phyloP scores from a whole-genome alignment of 1,284 basidiomycete species.

The Tilletia walkeri region DNA sequence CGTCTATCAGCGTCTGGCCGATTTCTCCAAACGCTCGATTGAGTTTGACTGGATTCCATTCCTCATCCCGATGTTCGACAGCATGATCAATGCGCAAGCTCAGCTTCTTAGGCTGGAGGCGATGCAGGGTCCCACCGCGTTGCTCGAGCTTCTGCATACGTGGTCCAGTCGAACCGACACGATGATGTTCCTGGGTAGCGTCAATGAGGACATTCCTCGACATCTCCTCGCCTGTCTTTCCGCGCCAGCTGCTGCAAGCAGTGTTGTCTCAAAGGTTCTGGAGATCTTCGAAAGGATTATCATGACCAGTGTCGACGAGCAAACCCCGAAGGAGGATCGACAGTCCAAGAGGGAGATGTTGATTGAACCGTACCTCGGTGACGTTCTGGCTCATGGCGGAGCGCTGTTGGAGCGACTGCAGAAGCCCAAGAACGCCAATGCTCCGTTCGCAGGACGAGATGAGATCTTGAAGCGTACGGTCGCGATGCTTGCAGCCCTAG shows the following conservation, averaged over 20 bases:
- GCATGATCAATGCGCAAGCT: slow-evolving; percentile 80
- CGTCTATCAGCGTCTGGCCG: slow-evolving; percentile 62
- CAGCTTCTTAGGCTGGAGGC: slow-evolving; percentile 76
- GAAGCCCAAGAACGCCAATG: slow-evolving; percentile 16
- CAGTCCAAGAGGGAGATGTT: slow-evolving; percentile 58
- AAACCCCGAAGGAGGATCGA: slow-evolving; percentile 29
- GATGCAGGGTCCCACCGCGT: slow-evolving; percentile 83
- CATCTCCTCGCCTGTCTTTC: slow-evolving; percentile 78
- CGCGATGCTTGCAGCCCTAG: slow-evolving; percentile 73
- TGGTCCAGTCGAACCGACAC: slow-evolving; percentile 71
- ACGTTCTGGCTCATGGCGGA: slow-evolving; percentile 73
- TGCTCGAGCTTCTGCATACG: slow-evolving; percentile 79
- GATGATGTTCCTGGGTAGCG: slow-evolving; percentile 65
- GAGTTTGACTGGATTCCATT: slow-evolving; percentile 75
- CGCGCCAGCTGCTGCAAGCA: slow-evolving; percentile 80
- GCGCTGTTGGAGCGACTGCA: slow-evolving; percentile 35
- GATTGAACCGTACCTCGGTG: slow-evolving; percentile 73
- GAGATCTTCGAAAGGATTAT: slow-evolving; percentile 81
- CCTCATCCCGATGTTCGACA: slow-evolving; percentile 67
- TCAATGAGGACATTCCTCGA: slow-evolving; percentile 62
- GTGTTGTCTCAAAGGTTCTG: slow-evolving; percentile 76
- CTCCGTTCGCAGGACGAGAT: slow-evolving; percentile 59
- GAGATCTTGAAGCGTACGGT: slow-evolving; percentile 81
- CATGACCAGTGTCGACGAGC: slow-evolving; percentile 59
- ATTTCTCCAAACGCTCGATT: slow-evolving; percentile 63